phyloP scores from a whole-genome alignment of 1,139 yeast genomes.

The Geotrichum australiense region DNA sequence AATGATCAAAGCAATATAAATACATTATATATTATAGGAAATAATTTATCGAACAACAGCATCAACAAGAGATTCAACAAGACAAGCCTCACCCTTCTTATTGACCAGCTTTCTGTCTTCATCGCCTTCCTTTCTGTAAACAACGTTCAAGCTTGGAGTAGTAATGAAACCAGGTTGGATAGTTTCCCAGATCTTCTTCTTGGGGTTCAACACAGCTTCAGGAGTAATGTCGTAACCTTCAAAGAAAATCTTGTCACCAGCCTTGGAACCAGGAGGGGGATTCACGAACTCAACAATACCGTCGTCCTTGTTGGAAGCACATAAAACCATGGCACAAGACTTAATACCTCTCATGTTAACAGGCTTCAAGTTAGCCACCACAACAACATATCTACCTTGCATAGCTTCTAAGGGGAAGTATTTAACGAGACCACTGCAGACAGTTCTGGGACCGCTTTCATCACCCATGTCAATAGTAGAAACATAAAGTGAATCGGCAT shows the following conservation, averaged over 20 bases:
- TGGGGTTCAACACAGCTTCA: slow-evolving; percentile 90
- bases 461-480: slow-evolving; percentile 97
- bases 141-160: slow-evolving; percentile 64
- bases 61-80: slow-evolving; percentile 56
- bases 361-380: slow-evolving; percentile 83
- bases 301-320: slow-evolving; percentile 57
- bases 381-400: slow-evolving; percentile 76
- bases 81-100: slow-evolving; percentile 66
- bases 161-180: slow-evolving; percentile 89
- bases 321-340: slow-evolving; percentile 93
- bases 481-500: slow-evolving; percentile 92
- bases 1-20: no score
- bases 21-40: no score
- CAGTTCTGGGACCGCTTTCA: slow-evolving; percentile 93
- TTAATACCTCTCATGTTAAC: slow-evolving; percentile 92
- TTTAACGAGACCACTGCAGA: slow-evolving; percentile 89
- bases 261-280: slow-evolving; percentile 90
- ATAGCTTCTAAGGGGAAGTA: slow-evolving; percentile 71
- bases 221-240: slow-evolving; percentile 80
- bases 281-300: slow-evolving; percentile 76
- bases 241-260: slow-evolving; percentile 95
- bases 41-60: slow-evolving; percentile 63
- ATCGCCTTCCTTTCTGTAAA: slow-evolving; percentile 76
- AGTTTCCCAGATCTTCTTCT: slow-evolving; percentile 97
- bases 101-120: slow-evolving; percentile 72